Evolutionary conservation across 2,329 filamentous ascomycete genomes (phyloP).

Genomic region (Talaromyces sp.): DNA sequence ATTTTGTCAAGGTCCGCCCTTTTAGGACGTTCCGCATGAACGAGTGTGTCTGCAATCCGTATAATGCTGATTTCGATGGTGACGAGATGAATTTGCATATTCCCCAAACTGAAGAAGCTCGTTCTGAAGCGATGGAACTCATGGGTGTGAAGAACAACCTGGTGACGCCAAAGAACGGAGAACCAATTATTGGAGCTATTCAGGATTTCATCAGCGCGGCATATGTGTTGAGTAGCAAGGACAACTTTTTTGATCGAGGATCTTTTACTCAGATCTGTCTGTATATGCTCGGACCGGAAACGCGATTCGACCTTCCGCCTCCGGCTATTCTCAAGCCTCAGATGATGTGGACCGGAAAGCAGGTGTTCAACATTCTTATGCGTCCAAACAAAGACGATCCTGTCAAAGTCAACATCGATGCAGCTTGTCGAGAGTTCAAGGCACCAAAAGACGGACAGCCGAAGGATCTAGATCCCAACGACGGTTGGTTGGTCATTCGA

Average conservation of each 20-base stretch:
- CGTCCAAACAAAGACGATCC: constrained; percentile 79
- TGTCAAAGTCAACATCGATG: constrained; percentile 87
- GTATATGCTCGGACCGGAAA: constrained; percentile 84
- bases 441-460: constrained; percentile 38
- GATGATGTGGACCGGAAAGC: constrained; percentile 92
- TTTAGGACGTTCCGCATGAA: constrained; percentile 96
- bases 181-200: constrained; percentile 97
- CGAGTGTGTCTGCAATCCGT: constrained; percentile 96
- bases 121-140: constrained; percentile 88
- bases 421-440: constrained; percentile 75
- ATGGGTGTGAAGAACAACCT: constrained; percentile 99
- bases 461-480: constrained; percentile 71
- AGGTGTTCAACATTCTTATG: constrained; percentile 90
- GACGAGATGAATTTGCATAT: constrained; percentile 99
- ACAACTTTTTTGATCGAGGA: constrained; percentile 84
- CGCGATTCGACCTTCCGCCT: constrained; percentile 77
- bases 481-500: constrained; percentile 86
- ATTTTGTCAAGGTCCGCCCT: constrained; percentile 86
- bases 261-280: constrained; percentile 86
- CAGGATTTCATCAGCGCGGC: constrained; percentile 98
- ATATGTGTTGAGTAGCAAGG: constrained; percentile 86
- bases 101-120: constrained; percentile 93
- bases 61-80: constrained; percentile 98
- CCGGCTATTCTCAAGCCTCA: constrained; percentile 83
- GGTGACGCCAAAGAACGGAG: constrained; percentile 93